Evolutionary conservation across 805 yeast genomes (phyloP).

Genomic region (Maudiozyma saulgeensis): DNA sequence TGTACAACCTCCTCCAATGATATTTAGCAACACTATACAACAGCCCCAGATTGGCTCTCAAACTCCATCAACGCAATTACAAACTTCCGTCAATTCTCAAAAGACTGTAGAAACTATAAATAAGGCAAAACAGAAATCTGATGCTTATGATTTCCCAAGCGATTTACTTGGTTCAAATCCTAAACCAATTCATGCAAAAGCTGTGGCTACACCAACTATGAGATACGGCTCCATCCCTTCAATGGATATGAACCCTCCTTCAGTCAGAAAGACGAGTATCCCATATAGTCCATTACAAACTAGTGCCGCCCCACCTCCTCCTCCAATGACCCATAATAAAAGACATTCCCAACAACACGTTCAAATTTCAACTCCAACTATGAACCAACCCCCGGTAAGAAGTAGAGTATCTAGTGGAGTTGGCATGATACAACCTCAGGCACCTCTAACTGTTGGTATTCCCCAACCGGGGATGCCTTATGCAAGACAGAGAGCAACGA

Average conservation of each 20-base stretch:
- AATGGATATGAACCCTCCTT: background rate
- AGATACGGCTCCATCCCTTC: conserved; percentile 3
- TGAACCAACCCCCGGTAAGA: background rate
- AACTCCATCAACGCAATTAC: background rate
- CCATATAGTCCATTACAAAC: conserved; percentile 1
- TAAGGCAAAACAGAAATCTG: conserved; percentile 51
- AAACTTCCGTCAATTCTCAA: conserved; percentile 4
- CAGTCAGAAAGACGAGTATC: background rate
- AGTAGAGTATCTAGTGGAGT: background rate
- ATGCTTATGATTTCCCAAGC: conserved; percentile 68
- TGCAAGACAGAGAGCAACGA: background rate
- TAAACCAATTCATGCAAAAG: conserved; percentile 32
- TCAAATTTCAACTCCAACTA: background rate
- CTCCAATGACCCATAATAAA: background rate
- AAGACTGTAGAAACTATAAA: conserved; percentile 29
- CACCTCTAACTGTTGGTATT: background rate
- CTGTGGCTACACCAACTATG: conserved; percentile 13
- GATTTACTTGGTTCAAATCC: conserved; percentile 37
- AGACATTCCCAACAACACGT: background rate
- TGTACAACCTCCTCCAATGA: conserved; percentile 12
- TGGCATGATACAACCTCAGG: background rate
- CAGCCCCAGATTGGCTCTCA: background rate
- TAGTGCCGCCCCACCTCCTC: background rate
- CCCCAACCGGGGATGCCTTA: background rate
- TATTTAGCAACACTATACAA: background rate